Evolutionary conservation across 495 filamentous ascomycete species (phyloP).

Genomic region (Penicillium herquei): DNA sequence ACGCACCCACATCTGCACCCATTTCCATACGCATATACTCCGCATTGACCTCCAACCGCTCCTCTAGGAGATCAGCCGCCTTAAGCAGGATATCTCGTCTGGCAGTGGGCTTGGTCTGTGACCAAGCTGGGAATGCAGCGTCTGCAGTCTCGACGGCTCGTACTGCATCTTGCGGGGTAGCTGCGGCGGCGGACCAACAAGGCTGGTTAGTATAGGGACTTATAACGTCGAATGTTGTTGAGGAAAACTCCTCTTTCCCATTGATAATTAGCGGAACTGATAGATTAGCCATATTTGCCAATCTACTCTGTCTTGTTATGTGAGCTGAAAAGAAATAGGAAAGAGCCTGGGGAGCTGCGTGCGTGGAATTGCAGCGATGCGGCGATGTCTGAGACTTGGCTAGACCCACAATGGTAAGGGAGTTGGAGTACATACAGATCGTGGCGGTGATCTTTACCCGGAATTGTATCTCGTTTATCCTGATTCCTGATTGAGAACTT

Average conservation of each 20-base stretch:
- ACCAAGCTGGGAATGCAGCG: constrained; percentile 71
- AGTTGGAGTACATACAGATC: background rate
- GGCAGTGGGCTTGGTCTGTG: constrained; percentile 55
- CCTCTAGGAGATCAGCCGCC: constrained; percentile 66
- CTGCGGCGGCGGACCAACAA: constrained; percentile 62
- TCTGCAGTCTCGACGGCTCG: constrained; percentile 65
- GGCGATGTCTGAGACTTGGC: background rate
- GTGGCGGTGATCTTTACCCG: background rate
- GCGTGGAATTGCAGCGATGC: too few relatives aligned
- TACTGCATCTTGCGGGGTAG: constrained; percentile 58
- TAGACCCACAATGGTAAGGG: background rate
- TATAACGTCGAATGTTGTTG: constrained; percentile 61
- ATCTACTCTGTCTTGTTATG: background rate
- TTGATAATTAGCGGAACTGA: constrained; percentile 70
- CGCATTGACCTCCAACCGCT: constrained; percentile 55
- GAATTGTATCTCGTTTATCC: background rate
- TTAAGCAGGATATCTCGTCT: constrained; percentile 75
- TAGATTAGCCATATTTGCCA: constrained; percentile 9
- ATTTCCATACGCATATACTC: constrained; percentile 72
- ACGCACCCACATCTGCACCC: constrained; percentile 50
- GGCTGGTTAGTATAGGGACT: constrained; percentile 64
- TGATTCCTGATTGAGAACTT: background rate
- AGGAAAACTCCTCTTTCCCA: constrained; percentile 57
- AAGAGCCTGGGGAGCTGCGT: too few relatives aligned
- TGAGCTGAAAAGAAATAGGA: too few relatives aligned